Evolutionary conservation across 768 basidiomycete species (phyloP), one percentile per base, ranked within the genome.

Genomic region (Crucibulum laeve): DNA sequence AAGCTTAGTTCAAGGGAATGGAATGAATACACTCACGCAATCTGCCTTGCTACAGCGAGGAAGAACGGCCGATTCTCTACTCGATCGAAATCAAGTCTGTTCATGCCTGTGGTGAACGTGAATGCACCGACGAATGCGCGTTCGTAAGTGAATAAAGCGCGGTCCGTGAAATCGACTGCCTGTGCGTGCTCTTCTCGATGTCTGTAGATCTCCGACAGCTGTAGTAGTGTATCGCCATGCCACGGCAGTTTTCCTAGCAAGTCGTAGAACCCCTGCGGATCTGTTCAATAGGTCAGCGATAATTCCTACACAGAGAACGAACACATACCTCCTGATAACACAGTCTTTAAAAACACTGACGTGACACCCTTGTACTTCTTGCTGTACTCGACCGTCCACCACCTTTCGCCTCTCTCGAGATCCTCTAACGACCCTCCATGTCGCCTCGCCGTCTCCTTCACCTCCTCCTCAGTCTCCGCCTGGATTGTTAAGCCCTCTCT

Each of bases 11-110:
- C 7, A 13, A 40, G 5, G 25, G 25, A 15, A 6, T 25, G 42
- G 5, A 45, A 11, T 25, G 32, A 18, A 22, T 10, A 25, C 15
- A 58, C 85, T 49, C 61, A 92, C 87, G 80, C 77, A 2, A 93
- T 75, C 55, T 90, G 84, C 44, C 92, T 75, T 52, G 92, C 89
- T 1, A 96, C 48, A 1, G 89, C 92, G 5, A 95, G 77, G 67
- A 87, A 97, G 63, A 99, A 89, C 0, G 91, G 89, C 30, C 95
- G 73, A 53, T 95, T 97, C 63, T 97, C 94, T 8, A 96, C 87
- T 10, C 67, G 74, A 49, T 90, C 82, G 58, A 97, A 99, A 55
- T 95, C 91, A 2, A 99, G 76, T 8, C 94, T 77, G 47, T 87
- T 87, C 2, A 74, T 64, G 5, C 94, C 95, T 25, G 67, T 80